Base-by-base conservation (phyloP, 768 basidiomycete species). In the Calocera cornea region DNA sequence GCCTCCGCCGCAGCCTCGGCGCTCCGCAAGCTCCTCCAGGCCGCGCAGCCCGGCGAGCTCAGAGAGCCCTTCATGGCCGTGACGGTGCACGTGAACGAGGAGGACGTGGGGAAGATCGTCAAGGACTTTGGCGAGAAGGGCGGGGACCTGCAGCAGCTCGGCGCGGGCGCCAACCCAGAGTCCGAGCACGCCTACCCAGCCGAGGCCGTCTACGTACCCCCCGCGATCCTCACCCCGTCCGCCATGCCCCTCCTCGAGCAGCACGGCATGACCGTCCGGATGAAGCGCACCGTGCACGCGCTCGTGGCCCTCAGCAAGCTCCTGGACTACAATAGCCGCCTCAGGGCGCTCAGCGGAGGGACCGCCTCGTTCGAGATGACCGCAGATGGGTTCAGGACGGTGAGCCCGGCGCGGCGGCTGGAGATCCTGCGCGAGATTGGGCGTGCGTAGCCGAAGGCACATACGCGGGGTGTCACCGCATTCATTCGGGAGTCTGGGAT, bases 91-190 rank as follows among this genome's bases (percentile, higher is more conserved):
- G 84, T 90, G 7, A 79, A 80, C 29, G 87, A 87, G 70, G 84
- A 86, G 68, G 80, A 80, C 67, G 78, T 93, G 1, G 90, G 92
- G 27, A 89, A 85, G 72, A 85, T 89, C 24, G 83, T 92, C 54
- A 90, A 87, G 72, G 92, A 94, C 72, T 77, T 94, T n/a, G 88
- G 87, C 11, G 90, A 92, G 73, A 83, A 87, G 68, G 84, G 86
- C 1, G 90, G 89, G n/a, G 89, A 92, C 73, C 79, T 94, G 12
- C 76, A 86, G 27, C 87, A 90, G n/a, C 64, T 54, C 65, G 66
- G n/a, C 41, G 69, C 11, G 49, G 34, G 17, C 41, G 38, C 38
- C 29, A 64, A 47, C 64, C 77, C 78, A 27, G 80, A 78, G 14
- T 79, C 80, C 12, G 69, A 72, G 1, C 74, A 72, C 24, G 79